Evolutionary conservation across 768 basidiomycete genomes (phyloP), one percentile per base, ranked within the genome.

Genomic region (Lactarius indigo): DNA sequence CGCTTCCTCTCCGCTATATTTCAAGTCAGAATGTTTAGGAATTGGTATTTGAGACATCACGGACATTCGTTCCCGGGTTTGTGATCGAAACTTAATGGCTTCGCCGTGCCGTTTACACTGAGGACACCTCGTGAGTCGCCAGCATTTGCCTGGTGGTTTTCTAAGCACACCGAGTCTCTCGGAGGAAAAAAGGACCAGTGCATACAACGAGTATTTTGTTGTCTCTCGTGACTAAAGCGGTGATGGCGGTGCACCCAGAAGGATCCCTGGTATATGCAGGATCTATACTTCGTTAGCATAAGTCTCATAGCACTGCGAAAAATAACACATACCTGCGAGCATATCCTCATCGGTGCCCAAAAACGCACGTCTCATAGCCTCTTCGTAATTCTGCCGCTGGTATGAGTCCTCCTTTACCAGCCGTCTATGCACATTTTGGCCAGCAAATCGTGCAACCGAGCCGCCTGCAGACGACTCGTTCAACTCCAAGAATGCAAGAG

Each of bases 71-170:
- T 94, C 33, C 88, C 87, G 5, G 97, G 97, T 76, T 99, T 99
- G 77, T 99, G 97, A 76, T 99, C 97, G 73, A 85, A 90, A 73
- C 94, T 96, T 69, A 99, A 80, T 20, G 92, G 84, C 73, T 96
- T 92, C 18, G 87, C 96, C 72, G 88, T 84, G 2, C 97, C 97
- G 71, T 89, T 90, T 69, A 91, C 78, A 41, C 89, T 86, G 69
- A 99, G 80, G 30, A 99, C 93, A 23, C 91, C 89, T 72, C 97
- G 82, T 15, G 97, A 98, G 78, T 99, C 97, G 50, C 97, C 97
- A 28, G 97, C 93, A 76, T 99, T 99, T 28, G 97, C 97, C 96
- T 98, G 73, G 7, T 64, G 28, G 55, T 17, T 44, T 33, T 63
- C 26, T 64, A 44, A 66, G 63, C 13, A 39, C 13, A 37, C 56